Evolutionary conservation across 164 flowering plant genomes (phyloP).

Genomic region (Berberis thunbergii): DNA sequence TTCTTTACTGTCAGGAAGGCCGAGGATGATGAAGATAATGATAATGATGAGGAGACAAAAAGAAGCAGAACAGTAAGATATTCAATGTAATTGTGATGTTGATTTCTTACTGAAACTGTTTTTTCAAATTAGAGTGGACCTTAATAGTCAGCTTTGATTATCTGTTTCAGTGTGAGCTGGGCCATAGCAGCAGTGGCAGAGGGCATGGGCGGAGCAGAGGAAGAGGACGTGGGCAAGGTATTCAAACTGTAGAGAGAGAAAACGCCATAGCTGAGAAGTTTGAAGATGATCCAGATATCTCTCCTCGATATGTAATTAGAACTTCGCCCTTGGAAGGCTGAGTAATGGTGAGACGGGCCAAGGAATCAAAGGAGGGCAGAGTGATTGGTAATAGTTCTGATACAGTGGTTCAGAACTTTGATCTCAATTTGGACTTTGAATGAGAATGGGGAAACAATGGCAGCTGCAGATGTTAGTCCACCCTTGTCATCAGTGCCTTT

Average conservation of each 20-base stretch:
- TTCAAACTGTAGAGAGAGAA: slow-evolving; percentile 18
- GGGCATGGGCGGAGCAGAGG: slow-evolving; percentile 57
- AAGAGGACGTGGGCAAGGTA: slow-evolving; percentile 61
- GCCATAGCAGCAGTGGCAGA: slow-evolving; percentile 30
- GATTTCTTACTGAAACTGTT: too few relatives aligned
- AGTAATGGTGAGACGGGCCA: slow-evolving; percentile 20
- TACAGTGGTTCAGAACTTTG: slow-evolving; percentile 35
- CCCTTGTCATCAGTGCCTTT: slow-evolving; percentile 9
- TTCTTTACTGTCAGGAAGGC: slow-evolving; percentile 46
- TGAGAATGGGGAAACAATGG: slow-evolving; percentile 30
- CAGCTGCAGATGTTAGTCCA: background rate
- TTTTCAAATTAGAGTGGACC: background rate
- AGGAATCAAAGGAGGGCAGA: slow-evolving; percentile 29
- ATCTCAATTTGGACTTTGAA: slow-evolving; percentile 47
- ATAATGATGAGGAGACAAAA: slow-evolving; percentile 78
- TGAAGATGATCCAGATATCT: slow-evolving; percentile 27
- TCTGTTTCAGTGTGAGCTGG: slow-evolving; percentile 44
- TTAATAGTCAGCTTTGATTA: background rate
- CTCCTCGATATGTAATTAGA: slow-evolving; percentile 28
- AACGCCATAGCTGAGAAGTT: slow-evolving; percentile 30
- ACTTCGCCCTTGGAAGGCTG: slow-evolving; percentile 10
- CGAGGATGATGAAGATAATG: slow-evolving; percentile 53
- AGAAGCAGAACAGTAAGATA: slow-evolving; percentile 52
- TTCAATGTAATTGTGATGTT: too few relatives aligned
- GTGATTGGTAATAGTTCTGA: slow-evolving; percentile 17